Conservation (phyloP, 2,329 filamentous ascomycete genomes). For the Claviceps spartinae region DNA sequence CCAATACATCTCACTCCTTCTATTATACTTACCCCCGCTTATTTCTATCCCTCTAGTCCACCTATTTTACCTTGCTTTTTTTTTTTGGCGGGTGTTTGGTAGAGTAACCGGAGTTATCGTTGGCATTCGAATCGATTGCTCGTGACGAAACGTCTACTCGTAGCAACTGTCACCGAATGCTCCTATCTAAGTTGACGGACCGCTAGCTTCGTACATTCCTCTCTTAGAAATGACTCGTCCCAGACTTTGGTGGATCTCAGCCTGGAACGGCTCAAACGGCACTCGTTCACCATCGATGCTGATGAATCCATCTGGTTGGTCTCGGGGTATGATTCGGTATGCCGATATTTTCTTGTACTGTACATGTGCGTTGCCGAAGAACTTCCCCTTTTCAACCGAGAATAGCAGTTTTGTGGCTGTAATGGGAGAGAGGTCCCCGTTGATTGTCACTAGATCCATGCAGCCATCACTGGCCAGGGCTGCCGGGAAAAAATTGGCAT, state of each 20-base stretch:
- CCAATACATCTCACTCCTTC: not conserved
- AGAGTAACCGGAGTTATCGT: too few relatives aligned
- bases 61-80: not conserved
- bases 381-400: slow-evolving; percentile 55
- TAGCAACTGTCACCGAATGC: not conserved
- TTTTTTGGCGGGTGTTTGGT: too few relatives aligned
- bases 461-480: slow-evolving; percentile 71
- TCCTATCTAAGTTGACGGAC: slow-evolving; percentile 30
- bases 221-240: slow-evolving; percentile 74
- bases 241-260: slow-evolving; percentile 70
- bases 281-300: slow-evolving; percentile 86
- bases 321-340: slow-evolving; percentile 68
- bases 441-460: slow-evolving; percentile 71
- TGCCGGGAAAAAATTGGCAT: slow-evolving; percentile 77
- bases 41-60: not conserved
- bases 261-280: slow-evolving; percentile 82
- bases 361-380: slow-evolving; percentile 70
- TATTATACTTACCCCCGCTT: too few relatives aligned
- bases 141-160: not conserved
- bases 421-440: slow-evolving; percentile 56
- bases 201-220: slow-evolving; percentile 55
- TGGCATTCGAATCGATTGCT: too few relatives aligned
- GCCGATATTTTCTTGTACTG: slow-evolving; percentile 76
- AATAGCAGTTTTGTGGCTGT: slow-evolving; percentile 58
- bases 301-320: slow-evolving; percentile 65